Conservation (phyloP, 2,329 filamentous ascomycete species). For the Trichoderma oligosporum region DNA sequence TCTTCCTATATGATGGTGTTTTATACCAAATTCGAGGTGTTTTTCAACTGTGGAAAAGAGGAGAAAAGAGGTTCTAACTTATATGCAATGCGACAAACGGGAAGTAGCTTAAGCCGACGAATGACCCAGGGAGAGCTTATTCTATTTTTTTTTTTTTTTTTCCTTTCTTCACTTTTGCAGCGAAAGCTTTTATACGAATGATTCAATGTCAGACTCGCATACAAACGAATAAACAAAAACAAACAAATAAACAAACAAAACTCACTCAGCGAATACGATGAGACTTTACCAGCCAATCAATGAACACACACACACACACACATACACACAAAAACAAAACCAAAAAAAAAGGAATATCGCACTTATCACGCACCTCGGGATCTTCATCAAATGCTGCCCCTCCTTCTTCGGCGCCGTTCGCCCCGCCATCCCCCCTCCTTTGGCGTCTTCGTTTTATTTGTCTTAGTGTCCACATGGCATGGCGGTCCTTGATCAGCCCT, state of each 20-base stretch:
- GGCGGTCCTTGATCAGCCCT: background rate
- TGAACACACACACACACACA: too few species aligned
- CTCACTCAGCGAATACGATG: too few species aligned
- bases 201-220: background rate
- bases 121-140: background rate
- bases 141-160: background rate
- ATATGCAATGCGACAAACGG: constrained; percentile 5
- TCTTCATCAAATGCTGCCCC: too few species aligned
- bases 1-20: background rate
- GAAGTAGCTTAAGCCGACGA: background rate
- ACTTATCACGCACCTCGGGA: too few species aligned
- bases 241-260: too few species aligned
- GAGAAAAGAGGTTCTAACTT: background rate
- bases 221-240: background rate
- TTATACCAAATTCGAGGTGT: background rate
- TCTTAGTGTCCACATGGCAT: constrained; percentile 7
- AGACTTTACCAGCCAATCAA: too few species aligned
- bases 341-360: background rate
- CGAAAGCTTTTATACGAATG: background rate
- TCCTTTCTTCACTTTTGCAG: background rate
- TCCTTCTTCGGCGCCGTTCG: background rate
- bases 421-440: background rate
- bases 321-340: too few species aligned
- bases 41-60: background rate
- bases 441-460: background rate